Evolutionary conservation across 176 grass and related monocot species (phyloP), one percentile per base, ranked within the genome.

Genomic region (Ananas comosus): DNA sequence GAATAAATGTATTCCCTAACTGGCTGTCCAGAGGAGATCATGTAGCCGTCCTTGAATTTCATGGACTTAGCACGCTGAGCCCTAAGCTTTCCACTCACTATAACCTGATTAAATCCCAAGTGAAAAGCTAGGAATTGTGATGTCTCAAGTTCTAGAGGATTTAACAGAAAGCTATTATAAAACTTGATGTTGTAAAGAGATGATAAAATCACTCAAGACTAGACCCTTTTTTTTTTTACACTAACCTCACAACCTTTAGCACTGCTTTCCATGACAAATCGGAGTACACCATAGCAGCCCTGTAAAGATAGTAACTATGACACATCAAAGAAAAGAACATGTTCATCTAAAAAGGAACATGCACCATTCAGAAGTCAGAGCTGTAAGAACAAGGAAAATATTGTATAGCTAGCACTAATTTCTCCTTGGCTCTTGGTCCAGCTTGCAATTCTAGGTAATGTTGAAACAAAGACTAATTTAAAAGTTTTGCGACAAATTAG

Each of bases 241-340:
- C 48, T 63, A 1, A 90, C 91, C 83, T 90, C 91, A 16, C 91
- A 95, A 73, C 91, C 91, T 83, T 95, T 95, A 22, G 91, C 91
- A 80, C 87, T 87, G 71, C 91, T 95, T 84, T 95, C 91, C 91
- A 95, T 90, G 70, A 95, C 91, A 72, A 95, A 95, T 16, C 87
- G 91, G 13, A 95, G 87, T 68, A 95, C 91, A 83, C 91, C 91
- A 85, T 95, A 95, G 87, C 87, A 95, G 91, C 91, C 81, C 91
- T 95, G 76, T 0, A n/a, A 79, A n/a, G 3, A 10, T 50, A 18
- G 65, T 10, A 88, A 23, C 16, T 54, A 17, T 9, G n/a, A 59
- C 19, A 19, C 56, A 59, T 59, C 56, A 59, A 6, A 59, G 7
- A 58, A 17, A 58, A 58, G 18, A 19, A 17, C 54, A 17, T 17